Conservation (phyloP, 208 protist genomes). For the Strigomonas culicis region DNA sequence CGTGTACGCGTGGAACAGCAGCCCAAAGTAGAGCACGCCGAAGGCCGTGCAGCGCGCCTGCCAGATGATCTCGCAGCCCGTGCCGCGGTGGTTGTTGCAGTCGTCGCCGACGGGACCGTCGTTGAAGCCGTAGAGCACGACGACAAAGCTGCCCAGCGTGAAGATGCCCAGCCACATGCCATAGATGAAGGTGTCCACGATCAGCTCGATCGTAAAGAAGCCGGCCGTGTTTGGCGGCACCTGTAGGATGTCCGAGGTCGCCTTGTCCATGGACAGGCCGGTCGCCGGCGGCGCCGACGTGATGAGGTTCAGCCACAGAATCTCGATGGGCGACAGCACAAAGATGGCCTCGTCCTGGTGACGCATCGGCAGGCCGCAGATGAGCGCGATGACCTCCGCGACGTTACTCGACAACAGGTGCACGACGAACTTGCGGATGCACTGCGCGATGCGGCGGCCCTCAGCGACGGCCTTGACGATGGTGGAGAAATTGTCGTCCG, state of each 20-base stretch:
- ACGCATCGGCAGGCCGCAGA: conserved; percentile 80
- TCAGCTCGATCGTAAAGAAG: conserved; percentile 83
- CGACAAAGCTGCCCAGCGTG: conserved; percentile 59
- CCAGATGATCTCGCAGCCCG: conserved; percentile 66
- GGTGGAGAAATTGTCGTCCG: conserved; percentile 99
- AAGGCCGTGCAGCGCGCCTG: conserved; percentile 77
- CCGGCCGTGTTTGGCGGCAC: conserved; percentile 70
- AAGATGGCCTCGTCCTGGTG: conserved; percentile 65
- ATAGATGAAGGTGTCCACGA: conserved; percentile 78
- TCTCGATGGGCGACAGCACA: conserved; percentile 88
- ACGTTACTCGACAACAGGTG: conserved; percentile 89
- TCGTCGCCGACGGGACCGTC: conserved; percentile 44
- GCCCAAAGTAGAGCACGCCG: conserved; percentile 77
- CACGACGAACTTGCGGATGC: conserved; percentile 89
- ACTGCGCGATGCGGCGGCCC: conserved; percentile 82
- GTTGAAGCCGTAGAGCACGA: conserved; percentile 65
- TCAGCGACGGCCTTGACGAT: conserved; percentile 95
- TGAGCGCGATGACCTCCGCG: conserved; percentile 83
- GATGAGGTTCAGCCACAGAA: conserved; percentile 92
- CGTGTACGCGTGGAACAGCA: conserved; percentile 90
- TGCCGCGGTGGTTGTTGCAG: conserved; percentile 52
- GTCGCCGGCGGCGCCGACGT: conserved; percentile 76
- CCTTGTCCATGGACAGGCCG: conserved; percentile 71
- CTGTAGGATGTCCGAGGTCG: conserved; percentile 73
- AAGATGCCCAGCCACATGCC: conserved; percentile 72